Evolutionary conservation across 306 rosid species (phyloP).

Genomic region (Amphicarpaea edgeworthii): DNA sequence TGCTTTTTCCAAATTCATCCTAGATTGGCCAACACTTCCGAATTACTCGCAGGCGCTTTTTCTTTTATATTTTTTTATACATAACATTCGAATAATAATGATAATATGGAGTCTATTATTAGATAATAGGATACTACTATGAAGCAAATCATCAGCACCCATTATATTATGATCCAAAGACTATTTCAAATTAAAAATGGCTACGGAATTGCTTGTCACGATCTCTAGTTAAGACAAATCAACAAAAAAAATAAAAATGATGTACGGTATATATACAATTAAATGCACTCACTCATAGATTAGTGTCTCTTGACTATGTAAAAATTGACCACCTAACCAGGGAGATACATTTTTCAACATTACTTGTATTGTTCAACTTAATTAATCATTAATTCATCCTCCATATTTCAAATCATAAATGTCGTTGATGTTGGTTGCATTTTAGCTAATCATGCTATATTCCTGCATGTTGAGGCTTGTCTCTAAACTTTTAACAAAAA

Average conservation of each 20-base stretch:
- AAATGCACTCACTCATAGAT: not conserved
- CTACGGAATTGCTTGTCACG: not conserved
- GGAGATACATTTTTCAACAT: not conserved
- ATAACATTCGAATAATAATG: too few species aligned
- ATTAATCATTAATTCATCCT: not conserved
- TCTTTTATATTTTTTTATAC: too few species aligned
- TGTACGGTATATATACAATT: not conserved
- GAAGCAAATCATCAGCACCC: not conserved
- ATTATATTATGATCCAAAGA: not conserved
- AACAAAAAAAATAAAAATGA: not conserved
- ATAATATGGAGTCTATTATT: not conserved
- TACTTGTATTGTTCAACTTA: not conserved
- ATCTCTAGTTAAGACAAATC: not conserved
- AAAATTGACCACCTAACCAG: not conserved
- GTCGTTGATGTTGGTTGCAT: not conserved
- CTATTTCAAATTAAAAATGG: not conserved
- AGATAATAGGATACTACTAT: not conserved
- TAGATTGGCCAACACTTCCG: slow-evolving; percentile 24
- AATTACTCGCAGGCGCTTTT: slow-evolving; percentile 40
- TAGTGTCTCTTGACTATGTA: not conserved
- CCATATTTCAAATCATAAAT: not conserved
- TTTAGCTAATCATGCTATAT: not conserved
- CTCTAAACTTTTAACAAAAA: not conserved
- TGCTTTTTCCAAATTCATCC: slow-evolving; percentile 30
- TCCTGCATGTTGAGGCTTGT: not conserved